Base-by-base conservation (phyloP, 2,329 filamentous ascomycete genomes). In the Ophiostoma piceae region DNA sequence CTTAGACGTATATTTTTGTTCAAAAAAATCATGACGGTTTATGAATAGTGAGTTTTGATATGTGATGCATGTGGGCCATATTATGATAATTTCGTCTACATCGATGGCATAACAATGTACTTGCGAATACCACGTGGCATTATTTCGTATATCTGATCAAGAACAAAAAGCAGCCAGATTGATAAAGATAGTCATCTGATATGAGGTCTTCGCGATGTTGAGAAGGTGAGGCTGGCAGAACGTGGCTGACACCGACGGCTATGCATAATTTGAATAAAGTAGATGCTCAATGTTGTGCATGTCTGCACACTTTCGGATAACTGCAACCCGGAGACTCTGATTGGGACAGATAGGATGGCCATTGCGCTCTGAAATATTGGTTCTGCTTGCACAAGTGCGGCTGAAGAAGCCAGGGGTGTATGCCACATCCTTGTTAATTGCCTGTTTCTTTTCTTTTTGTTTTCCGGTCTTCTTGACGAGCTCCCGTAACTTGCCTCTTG, bases 31-130 rank as follows among this genome's bases (percentile, higher is more conserved):
- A 16, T 19, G 35, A 14, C 8, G 60, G 9, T 4, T 64, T 35
- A 35, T 64, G 60, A 37, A 4, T 64, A 32, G 7, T 64, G 60
- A 64, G 29, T 64, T 64, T 64, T 64, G 60, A 64, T 64, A 64
- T 35, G 14, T 64, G 60, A 64, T 64, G 7, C 5, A 37, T 26
- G 16, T 64, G 26, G 26, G 16, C 57, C 6, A 3, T 8, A 16
- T 6, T 19, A 9, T 29, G 26, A 35, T 62, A 35, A 4, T 6
- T 32, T 7, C 6, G 12, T 37, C 26, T 26, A 14, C 19, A 4
- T 12, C 14, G 26, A 35, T 64, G 29, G 60, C 47, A 54, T 22
- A 54, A 22, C 47, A 14, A 14, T 43, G n/a, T 54, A n/a, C 11
- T 12, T 54, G 47, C 19, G 41, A 19, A 43, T 16, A 43, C 14